Evolutionary conservation across 768 basidiomycete species (phyloP).

Genomic region (Boletus tomentosulus): DNA sequence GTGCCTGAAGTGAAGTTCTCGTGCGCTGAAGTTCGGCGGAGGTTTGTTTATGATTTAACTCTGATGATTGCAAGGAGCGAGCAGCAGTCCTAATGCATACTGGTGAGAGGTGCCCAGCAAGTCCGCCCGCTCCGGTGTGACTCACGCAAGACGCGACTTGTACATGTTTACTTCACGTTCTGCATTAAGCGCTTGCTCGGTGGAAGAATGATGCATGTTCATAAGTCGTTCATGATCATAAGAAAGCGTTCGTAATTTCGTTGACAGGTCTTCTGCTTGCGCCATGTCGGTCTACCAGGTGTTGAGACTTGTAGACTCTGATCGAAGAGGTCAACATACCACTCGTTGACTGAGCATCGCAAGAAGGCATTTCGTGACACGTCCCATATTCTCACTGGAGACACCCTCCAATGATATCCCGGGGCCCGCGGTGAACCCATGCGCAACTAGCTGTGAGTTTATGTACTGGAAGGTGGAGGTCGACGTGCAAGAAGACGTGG

Average conservation of each 20-base stretch:
- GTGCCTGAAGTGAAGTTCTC: conserved; percentile 60
- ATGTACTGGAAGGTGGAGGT: conserved; percentile 70
- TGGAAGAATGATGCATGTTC: conserved; percentile 56
- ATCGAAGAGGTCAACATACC: conserved; percentile 42
- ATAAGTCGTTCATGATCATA: conserved; percentile 79
- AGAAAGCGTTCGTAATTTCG: conserved; percentile 68
- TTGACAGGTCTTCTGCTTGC: conserved; percentile 69
- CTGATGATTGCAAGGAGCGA: conserved; percentile 53
- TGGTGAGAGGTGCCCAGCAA: conserved; percentile 6
- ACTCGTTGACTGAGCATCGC: conserved; percentile 72
- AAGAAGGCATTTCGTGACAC: conserved; percentile 69
- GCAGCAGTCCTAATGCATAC: conserved; percentile 40
- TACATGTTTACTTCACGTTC: conserved; percentile 75
- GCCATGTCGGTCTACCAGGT: conserved; percentile 63
- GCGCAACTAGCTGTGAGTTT: conserved; percentile 77
- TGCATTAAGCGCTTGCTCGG: conserved; percentile 62
- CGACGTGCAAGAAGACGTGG: conserved; percentile 45
- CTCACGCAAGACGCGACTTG: conserved; percentile 70
- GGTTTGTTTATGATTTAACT: conserved; percentile 68
- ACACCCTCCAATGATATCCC: conserved; percentile 69
- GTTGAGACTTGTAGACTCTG: conserved; percentile 13
- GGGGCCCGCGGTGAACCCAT: conserved; percentile 64
- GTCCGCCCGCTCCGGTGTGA: conserved; percentile 11
- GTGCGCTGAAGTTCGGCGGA: conserved; percentile 66
- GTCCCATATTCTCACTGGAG: conserved; percentile 49